Base-by-base conservation (phyloP, 2,329 filamentous ascomycete genomes). In the Tetracladium maxilliforme region DNA sequence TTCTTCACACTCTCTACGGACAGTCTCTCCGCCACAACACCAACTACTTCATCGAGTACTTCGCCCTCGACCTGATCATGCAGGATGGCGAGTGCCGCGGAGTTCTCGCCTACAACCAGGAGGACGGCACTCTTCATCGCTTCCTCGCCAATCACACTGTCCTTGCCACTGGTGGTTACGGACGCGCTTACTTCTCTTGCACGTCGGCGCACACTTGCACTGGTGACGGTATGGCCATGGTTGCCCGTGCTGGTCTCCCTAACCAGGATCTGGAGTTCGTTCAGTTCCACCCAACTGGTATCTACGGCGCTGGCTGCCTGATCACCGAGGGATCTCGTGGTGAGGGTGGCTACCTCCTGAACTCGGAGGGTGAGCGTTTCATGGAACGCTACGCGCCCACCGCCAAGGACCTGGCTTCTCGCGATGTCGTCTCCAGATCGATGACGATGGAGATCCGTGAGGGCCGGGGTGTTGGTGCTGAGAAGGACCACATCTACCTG, bases 31-130 rank as follows among this genome's bases (percentile, higher is more conserved):
- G 82, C 49, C 84, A 95, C 69, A 93, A 94, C 68, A 94, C 87
- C 48, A 94, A 94, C 66, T 98, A 94, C 70, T 95, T 98, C 61
- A 94, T 98, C 54, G 90, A 95, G 59, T 95, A 86, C 68, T 98
- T 95, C 53, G 90, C 86, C 43, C 70, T 92, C 39, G 90, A 95
- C 51, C 62, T 95, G 55, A 79, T 98, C 45, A 95, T 95, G 90
- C 79, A 94, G 60, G 81, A 92, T 44, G 87, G 87, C 33, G 80
- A 87, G 55, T 95, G 87, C 66, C 86, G 86, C 40, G 90, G 90
- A 70, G 81, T 95, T 39, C 67, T 95, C 39, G 87, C 87, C 31
- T 94, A 94, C 61, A 95, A 94, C 70, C 86, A 94, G 61, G 87
- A 98, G 60, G 90, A 98, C 48, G 90, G 90, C 37, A 95, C 87